Base-by-base conservation (phyloP, 768 basidiomycete genomes). In the Zangia roseola region DNA sequence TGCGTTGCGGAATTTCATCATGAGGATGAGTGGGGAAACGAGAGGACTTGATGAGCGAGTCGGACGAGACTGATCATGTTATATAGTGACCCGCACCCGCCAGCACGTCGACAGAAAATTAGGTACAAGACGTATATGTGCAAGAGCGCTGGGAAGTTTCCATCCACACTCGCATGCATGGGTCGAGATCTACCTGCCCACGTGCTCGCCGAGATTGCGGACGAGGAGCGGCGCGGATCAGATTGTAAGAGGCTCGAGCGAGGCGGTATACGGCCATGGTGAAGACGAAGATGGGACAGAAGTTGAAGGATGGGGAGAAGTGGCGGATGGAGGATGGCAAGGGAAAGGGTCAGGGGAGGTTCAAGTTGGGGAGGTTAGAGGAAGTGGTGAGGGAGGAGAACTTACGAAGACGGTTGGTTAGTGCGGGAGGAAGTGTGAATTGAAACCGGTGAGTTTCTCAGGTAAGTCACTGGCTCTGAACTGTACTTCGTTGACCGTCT, bases 211-310 rank as follows among this genome's bases (percentile, higher is more conserved):
- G 69, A 59, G 49, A 81, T 89, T 81, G 71, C 78, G 0, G 69
- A 72, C 2, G 59, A 73, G 54, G 65, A 77, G 49, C 73, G 71
- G 49, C 43, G 61, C 72, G 63, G 86, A 89, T 53, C 69, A 65
- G 52, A 66, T 85, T 5, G 71, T 74, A 43, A 62, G 73, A 28
- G 66, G 80, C 31, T 72, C 79, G 2, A 77, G 83, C 45, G 81
- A 84, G 63, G 86, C 78, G 0, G 90, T 91, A 88, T 63, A 76
- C 82, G 2, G 88, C 79, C n/a, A 58, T 67, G 59, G 72, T 84
- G 42, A 92, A 91, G 71, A 69, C 69, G 49, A 67, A 59, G 49
- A 62, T 79, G 50, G 83, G 86, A 3, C 75, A 73, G 45, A 80
- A 73, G 62, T 53, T 85, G 54, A 61, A 59, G 33, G 59, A 70